Evolutionary conservation across 345 rosid genomes (phyloP).

Genomic region (Rhodamnia argentea): DNA sequence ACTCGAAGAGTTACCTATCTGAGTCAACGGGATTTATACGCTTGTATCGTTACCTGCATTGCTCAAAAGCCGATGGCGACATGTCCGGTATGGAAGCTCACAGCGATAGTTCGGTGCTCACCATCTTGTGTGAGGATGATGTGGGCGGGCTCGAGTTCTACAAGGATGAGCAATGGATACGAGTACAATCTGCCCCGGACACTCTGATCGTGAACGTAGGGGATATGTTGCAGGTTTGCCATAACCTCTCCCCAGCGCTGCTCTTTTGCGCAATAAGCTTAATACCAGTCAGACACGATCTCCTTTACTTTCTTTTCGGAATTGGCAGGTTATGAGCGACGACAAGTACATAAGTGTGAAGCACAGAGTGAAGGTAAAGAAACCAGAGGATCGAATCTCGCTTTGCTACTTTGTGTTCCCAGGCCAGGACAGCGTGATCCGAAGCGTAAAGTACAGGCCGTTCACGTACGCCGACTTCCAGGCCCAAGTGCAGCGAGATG

Average conservation of each 20-base stretch:
- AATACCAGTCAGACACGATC: fast-evolving
- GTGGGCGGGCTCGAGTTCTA: slow-evolving; percentile 61
- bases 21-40: slow-evolving; percentile 50
- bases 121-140: slow-evolving; percentile 48
- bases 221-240: slow-evolving; percentile 63
- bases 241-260: not conserved
- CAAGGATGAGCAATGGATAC: slow-evolving; percentile 50
- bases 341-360: slow-evolving; percentile 50
- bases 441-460: slow-evolving; percentile 54
- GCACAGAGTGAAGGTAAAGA: slow-evolving; percentile 50
- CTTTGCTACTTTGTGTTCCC: slow-evolving; percentile 84
- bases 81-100: slow-evolving; percentile 53
- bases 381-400: slow-evolving; percentile 43
- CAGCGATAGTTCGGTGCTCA: slow-evolving; percentile 72
- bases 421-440: slow-evolving; percentile 32
- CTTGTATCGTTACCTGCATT: slow-evolving; percentile 50
- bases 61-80: slow-evolving; percentile 1
- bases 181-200: slow-evolving; percentile 31
- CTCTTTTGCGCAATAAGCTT: not conserved
- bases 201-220: slow-evolving; percentile 62
- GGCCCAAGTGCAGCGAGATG: slow-evolving; percentile 58
- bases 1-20: slow-evolving; percentile 17
- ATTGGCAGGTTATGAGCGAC: slow-evolving; percentile 55
- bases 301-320: not conserved
- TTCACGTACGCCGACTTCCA: slow-evolving; percentile 63